Evolutionary conservation across 805 yeast species (phyloP).

Genomic region (Middelhovenomyces tepae): DNA sequence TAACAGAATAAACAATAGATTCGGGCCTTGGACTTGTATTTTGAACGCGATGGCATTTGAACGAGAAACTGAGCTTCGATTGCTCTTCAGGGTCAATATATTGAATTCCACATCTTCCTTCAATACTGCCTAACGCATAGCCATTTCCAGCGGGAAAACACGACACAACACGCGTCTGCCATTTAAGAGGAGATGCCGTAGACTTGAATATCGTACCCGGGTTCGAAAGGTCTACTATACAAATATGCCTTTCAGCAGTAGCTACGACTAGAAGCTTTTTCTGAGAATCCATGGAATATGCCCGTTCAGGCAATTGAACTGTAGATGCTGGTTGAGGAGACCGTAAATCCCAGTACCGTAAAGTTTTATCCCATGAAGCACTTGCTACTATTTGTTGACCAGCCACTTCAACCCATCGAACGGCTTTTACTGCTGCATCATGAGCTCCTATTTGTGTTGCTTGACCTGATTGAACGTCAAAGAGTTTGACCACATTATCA

Average conservation of each 20-base stretch:
- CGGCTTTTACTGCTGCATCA: conserved; percentile 66
- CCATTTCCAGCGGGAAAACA: conserved; percentile 93
- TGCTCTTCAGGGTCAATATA: conserved; percentile 63
- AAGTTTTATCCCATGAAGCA: conserved; percentile 95
- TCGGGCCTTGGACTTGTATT: conserved; percentile 46
- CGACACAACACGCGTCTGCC: conserved; percentile 74
- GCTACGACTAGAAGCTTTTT: conserved; percentile 84
- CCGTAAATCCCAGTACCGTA: conserved; percentile 92
- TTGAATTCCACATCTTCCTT: conserved; percentile 92
- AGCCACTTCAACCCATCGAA: conserved; percentile 75
- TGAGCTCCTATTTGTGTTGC: conserved; percentile 78
- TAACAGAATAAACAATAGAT: conserved; percentile 66
- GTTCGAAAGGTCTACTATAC: conserved; percentile 61
- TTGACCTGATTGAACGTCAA: conserved; percentile 77
- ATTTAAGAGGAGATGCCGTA: conserved; percentile 68
- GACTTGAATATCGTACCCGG: conserved; percentile 78
- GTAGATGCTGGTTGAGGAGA: conserved; percentile 70
- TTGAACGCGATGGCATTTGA: conserved; percentile 85
- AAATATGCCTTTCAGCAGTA: conserved; percentile 81
- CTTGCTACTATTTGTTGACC: conserved; percentile 79
- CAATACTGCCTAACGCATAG: conserved; percentile 85
- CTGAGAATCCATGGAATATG: conserved; percentile 77
- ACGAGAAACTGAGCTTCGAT: conserved; percentile 67
- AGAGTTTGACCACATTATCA: conserved; percentile 78
- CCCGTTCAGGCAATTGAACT: conserved; percentile 79